Base-by-base conservation (phyloP, 495 filamentous ascomycete genomes). In the Aspergillus avenaceus region DNA sequence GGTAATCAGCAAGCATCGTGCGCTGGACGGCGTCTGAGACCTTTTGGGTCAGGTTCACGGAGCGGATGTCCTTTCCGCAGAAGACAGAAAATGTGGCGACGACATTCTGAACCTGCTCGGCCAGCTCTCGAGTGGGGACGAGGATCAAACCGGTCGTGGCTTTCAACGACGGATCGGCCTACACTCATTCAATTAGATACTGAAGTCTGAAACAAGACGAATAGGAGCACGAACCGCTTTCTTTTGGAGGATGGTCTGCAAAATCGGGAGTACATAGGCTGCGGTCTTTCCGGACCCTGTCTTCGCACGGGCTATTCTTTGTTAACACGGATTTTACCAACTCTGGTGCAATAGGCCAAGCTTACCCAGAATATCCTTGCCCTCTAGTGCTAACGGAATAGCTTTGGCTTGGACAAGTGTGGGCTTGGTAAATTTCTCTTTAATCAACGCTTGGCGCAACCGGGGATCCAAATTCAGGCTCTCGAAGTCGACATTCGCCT, bases 201-300 rank as follows among this genome's bases (percentile, higher is more conserved):
- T 7, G 13, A 11, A 27, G 12, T 1, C 7, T 1, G 28, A 12
- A 0, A 16, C 28, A 16, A 50, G 36, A 5, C 11, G n/a, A 21
- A 22, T 9, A 27, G 53, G 32, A 37, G 13, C 9, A 62, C 79
- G 45, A 64, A 87, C 86, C 57, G 74, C 61, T 72, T 96, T 96
- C 45, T 78, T 79, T 58, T 82, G 84, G 9, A 98, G 76, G 45
- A 96, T 88, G 19, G 77, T 74, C 54, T 95, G 85, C 31, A 97
- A 69, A 31, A 96, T 78, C 1, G 93, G 93, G 22, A 97, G 78
- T n/a, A 96, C 75, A 68, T 98, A 98, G 44, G 93, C 93, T n/a
- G 88, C 87, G 5, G 93, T 98, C 72, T 98, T 98, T 40, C 93
- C 92, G 16, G 90, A 93, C 23, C 91, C 91, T 16, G 91, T 97